Percentiles rank a stretch among this genome's conserved stretches.
These are phyloP conservation scores for Solanum phureja DNA, from an alignment of 257 asterid genomes.

Conservation along the genomic window DNA sequence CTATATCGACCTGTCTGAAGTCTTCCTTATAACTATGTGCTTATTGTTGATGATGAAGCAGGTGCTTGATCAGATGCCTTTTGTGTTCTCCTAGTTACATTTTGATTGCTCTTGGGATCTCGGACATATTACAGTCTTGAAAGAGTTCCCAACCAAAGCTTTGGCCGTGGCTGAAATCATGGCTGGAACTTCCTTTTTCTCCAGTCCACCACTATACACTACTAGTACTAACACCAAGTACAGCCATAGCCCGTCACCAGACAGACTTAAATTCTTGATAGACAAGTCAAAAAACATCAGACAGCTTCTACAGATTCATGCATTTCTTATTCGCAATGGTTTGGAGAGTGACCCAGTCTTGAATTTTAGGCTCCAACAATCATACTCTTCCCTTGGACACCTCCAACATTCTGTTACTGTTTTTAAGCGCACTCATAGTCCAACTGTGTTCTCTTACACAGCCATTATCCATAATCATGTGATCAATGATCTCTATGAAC, in stretches of 20 bases:
- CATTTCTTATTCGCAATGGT: conserved; percentile 6
- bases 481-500: conserved; percentile 2
- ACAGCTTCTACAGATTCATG: conserved; percentile 15
- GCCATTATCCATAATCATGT: conserved; percentile 19
- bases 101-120: background rate
- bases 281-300: conserved; percentile 11
- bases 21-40: background rate
- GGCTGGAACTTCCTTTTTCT: conserved; percentile 4
- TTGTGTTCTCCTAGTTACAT: background rate
- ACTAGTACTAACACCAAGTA: background rate
- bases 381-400: conserved; percentile 12
- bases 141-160: background rate
- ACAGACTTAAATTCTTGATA: conserved; percentile 9
- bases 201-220: background rate
- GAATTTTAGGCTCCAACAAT: conserved; percentile 20
- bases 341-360: conserved; percentile 11
- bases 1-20: background rate
- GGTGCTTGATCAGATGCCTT: background rate
- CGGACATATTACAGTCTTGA: background rate
- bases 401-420: conserved; percentile 10
- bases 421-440: conserved; percentile 5
- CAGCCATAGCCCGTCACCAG: background rate
- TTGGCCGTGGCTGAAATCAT: conserved; percentile 1
- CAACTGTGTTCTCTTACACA: conserved; percentile 20
- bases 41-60: background rate